Evolutionary conservation across 192 early-diverging fungal genomes (phyloP).

Genomic region (Coemansia sp.): DNA sequence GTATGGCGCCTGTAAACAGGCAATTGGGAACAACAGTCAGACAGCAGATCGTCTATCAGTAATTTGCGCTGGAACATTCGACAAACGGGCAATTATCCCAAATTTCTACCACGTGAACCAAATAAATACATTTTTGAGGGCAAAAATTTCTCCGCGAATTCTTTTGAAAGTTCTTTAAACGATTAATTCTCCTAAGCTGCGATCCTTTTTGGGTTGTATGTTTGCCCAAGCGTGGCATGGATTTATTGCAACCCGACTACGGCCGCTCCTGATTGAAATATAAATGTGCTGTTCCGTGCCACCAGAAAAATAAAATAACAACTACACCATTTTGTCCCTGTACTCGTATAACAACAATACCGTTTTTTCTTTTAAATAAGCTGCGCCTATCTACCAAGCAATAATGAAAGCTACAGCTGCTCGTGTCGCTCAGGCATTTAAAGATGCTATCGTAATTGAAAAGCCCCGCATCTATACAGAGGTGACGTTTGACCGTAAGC

Average conservation of each 20-base stretch:
- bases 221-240: neutral
- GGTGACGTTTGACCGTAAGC: slow-evolving; percentile 1
- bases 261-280: neutral
- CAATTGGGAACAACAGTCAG: too few species aligned
- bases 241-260: too few species aligned
- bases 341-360: neutral
- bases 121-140: neutral
- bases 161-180: slow-evolving; percentile 1
- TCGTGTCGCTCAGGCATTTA: neutral
- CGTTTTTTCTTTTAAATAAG: too few species aligned
- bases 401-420: neutral
- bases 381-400: neutral
- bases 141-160: neutral
- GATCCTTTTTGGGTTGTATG: neutral
- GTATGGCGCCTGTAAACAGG: too few species aligned
- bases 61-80: slow-evolving; percentile 5
- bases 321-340: neutral
- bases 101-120: slow-evolving; percentile 1
- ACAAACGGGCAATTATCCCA: neutral
- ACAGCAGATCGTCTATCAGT: neutral
- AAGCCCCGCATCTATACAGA: neutral
- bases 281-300: neutral
- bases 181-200: neutral
- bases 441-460: slow-evolving; percentile 1
- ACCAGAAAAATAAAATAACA: neutral